Evolutionary conservation across 306 rosid genomes (phyloP), one percentile per base, ranked within the genome.

Genomic region (Sophora flavescens): DNA sequence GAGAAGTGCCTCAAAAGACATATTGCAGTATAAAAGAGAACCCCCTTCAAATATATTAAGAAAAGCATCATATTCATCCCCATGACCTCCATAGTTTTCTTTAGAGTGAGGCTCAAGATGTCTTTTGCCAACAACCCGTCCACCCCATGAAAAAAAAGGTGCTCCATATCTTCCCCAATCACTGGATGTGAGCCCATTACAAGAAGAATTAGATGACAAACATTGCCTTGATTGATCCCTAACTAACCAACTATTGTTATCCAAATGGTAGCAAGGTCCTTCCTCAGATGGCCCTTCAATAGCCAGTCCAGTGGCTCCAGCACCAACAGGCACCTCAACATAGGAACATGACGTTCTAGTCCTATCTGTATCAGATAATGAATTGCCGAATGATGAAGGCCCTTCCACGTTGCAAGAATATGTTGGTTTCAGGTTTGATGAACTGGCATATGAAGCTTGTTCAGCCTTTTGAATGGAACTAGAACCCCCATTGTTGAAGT

Each of bases 1-100:
- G 62, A 95, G 70, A 85, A 95, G 97, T 22, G 97, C 96, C 86
- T 90, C 99, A 86, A 95, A 92, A 72, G 97, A 92, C 97, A 95
- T 92, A 80, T 89, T 92, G 88, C 97, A 89, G 72, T 90, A 95
- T 78, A 95, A 79, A 83, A 95, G 90, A 38, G 93, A 95, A 6
- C 97, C 96, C 74, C 97, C 97, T 90, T 95, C 99, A 88, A 95
- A 95, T 84, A 91, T 81, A 81, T 86, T 89, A 70, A 89, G 85
- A 78, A 95, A 95, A 39, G 91, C 86, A 71, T 95, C 93, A 75
- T 89, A 87, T 72, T 92, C 96, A 87, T 92, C 97, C 71, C 86
- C 92, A 70, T 44, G 87, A 33, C 72, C 87, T 81, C 85, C 89
- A 76, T 77, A 75, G 75, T 84, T 84, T 63, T 84, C 89, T 83